Conservation (phyloP, 805 yeast genomes). For the Candida gorgasii region DNA sequence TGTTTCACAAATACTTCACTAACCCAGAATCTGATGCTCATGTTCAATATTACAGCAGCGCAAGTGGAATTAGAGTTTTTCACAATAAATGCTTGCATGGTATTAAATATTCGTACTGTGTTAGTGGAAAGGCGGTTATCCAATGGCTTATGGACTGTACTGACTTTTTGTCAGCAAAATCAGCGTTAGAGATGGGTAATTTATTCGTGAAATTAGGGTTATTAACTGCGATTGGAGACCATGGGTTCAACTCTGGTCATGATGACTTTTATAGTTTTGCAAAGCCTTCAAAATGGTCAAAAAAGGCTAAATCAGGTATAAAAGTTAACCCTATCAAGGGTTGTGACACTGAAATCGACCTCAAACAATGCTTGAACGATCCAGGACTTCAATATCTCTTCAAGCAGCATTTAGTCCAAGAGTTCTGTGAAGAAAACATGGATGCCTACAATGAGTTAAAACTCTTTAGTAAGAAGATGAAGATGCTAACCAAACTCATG, state of each 20-base stretch:
- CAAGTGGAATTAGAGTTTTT: constrained; percentile 64
- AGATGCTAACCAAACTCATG: constrained; percentile 14
- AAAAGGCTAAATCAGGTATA: neutral
- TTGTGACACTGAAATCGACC: neutral
- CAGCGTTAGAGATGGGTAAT: constrained; percentile 54
- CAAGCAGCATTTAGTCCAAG: constrained; percentile 61
- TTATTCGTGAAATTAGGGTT: constrained; percentile 49
- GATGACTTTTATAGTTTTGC: constrained; percentile 8
- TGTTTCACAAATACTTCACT: constrained; percentile 73
- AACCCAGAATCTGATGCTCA: constrained; percentile 88
- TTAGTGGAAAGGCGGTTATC: constrained; percentile 74
- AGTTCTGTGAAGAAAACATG: constrained; percentile 74
- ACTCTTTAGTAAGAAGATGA: constrained; percentile 50
- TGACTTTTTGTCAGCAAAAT: constrained; percentile 55
- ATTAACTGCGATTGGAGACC: neutral
- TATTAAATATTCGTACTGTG: constrained; percentile 39
- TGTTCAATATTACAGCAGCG: constrained; percentile 72
- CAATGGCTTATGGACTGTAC: constrained; percentile 95
- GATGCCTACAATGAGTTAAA: constrained; percentile 65
- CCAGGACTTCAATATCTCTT: constrained; percentile 76
- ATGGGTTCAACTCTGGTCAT: constrained; percentile 1
- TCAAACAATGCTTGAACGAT: constrained; percentile 51
- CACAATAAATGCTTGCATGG: constrained; percentile 37
- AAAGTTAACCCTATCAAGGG: neutral
- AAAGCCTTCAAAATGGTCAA: neutral